Percentiles rank a stretch among this genome's conserved stretches.
phyloP scores from a whole-genome alignment of 805 yeast genomes.

The Ogataea trehaloabstinens region DNA sequence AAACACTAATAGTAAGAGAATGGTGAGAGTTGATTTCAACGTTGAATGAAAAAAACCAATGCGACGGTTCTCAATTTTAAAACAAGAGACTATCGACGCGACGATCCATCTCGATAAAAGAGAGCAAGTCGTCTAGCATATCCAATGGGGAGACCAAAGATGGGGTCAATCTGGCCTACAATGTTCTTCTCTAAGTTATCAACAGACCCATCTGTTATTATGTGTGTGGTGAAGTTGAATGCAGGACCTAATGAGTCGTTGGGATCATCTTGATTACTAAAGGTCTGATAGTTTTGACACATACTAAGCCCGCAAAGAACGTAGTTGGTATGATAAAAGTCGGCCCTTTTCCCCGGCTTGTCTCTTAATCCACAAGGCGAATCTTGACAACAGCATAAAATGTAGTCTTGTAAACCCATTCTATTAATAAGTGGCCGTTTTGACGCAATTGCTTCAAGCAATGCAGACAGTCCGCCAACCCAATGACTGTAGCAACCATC shows the following conservation, averaged over 20 bases:
- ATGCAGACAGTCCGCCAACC: constrained; percentile 78
- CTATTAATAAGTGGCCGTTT: constrained; percentile 44
- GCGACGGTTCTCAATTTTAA: no score
- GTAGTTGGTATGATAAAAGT: constrained; percentile 90
- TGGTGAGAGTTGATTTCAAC: no score
- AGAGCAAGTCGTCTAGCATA: constrained; percentile 17
- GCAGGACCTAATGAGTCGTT: constrained; percentile 19
- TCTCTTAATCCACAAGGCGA: constrained; percentile 66
- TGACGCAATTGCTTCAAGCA: constrained; percentile 53
- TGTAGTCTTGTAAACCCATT: constrained; percentile 59
- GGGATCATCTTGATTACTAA: constrained; percentile 11
- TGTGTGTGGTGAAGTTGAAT: constrained; percentile 27
- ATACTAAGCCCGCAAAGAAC: constrained; percentile 71
- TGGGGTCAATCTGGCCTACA: constrained; percentile 46
- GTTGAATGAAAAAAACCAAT: no score
- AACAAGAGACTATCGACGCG: no score
- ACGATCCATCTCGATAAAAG: constrained; percentile 3
- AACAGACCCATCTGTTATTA: constrained; percentile 16
- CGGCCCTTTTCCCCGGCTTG: constrained; percentile 80
- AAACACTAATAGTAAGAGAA: no score
- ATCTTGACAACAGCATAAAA: constrained; percentile 74
- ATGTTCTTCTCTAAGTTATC: constrained; percentile 18
- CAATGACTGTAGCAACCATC: constrained; percentile 97
- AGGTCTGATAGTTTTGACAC: constrained; percentile 44
- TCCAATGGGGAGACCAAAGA: constrained; percentile 55